A percentile compares a stretch with the other conserved stretches of the same genome.
These are phyloP conservation scores for Cercis canadensis DNA, from an alignment of 306 rosid genomes.

Conservation along the genomic window DNA sequence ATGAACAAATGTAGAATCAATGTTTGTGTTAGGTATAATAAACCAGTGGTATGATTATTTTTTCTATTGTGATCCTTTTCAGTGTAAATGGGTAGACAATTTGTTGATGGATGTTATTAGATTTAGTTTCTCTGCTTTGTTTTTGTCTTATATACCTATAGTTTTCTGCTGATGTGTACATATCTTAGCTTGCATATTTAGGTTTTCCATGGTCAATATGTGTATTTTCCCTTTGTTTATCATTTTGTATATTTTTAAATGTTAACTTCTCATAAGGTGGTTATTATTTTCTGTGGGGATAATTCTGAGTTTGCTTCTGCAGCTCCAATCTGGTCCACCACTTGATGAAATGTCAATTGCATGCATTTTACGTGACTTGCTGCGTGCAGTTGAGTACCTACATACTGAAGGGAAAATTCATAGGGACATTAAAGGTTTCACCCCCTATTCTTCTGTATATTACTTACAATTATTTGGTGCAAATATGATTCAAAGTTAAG, in stretches of 20 bases:
- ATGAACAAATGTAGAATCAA: constrained; percentile 5
- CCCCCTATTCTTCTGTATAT: background rate
- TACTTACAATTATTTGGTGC: background rate
- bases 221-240: constrained; percentile 2
- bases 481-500: background rate
- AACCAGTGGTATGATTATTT: background rate
- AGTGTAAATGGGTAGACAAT: constrained; percentile 1
- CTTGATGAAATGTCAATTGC: constrained; percentile 94
- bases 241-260: background rate
- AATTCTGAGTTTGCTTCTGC: constrained; percentile 46
- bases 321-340: constrained; percentile 96
- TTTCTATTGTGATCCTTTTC: background rate
- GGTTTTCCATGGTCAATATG: constrained; percentile 20
- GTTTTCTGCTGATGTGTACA: background rate
- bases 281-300: constrained; percentile 29
- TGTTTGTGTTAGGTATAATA: constrained; percentile 1
- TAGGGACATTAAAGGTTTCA: constrained; percentile 92
- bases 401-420: constrained; percentile 97
- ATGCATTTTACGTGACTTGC: constrained; percentile 91
- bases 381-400: constrained; percentile 94
- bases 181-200: background rate
- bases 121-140: constrained; percentile 22
- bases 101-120: constrained; percentile 9
- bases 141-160: constrained; percentile 19
- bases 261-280: constrained; percentile 9